Evolutionary conservation across 2,329 filamentous ascomycete species (phyloP).

Genomic region (Coleophoma cylindrospora): DNA sequence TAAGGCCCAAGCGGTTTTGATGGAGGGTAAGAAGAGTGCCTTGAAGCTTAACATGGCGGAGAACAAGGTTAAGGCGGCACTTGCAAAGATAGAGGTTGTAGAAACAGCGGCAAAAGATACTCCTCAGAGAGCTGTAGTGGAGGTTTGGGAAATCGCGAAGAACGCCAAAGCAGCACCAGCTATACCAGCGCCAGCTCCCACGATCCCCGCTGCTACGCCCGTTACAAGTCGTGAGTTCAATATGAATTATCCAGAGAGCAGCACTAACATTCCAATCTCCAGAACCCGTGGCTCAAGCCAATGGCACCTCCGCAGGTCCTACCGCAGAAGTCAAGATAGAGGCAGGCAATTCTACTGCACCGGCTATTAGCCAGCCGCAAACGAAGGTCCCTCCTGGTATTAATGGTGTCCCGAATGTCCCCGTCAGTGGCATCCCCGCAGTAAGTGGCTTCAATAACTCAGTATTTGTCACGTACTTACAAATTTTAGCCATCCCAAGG

Average conservation of each 20-base stretch:
- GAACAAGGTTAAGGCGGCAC: conserved; percentile 57
- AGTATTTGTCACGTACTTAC: no score
- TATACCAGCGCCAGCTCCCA: conserved; percentile 9
- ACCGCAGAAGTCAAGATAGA: conserved; percentile 17
- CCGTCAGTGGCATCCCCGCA: conserved; percentile 19
- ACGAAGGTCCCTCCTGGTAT: conserved; percentile 5
- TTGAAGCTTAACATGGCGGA: conserved; percentile 76
- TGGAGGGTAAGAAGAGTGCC: conserved; percentile 70
- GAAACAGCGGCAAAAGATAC: conserved; percentile 80
- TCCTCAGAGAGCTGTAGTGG: conserved; percentile 73
- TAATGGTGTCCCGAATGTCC: conserved; percentile 14
- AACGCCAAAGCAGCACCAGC: conserved; percentile 45
- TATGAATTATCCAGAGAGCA: background rate
- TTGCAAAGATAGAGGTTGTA: conserved; percentile 73
- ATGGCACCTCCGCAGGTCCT: conserved; percentile 9
- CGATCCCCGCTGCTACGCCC: conserved; percentile 4
- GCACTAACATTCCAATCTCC: background rate
- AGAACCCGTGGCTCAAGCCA: conserved; percentile 13
- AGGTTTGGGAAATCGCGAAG: conserved; percentile 84
- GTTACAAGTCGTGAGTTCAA: background rate
- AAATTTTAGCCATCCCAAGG: conserved; percentile 2
- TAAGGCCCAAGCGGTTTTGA: conserved; percentile 52
- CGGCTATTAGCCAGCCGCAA: conserved; percentile 6
- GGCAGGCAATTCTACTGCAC: conserved; percentile 1
- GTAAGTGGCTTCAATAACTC: conserved; percentile 13